Percentiles rank a stretch among this genome's conserved stretches.
These are phyloP conservation scores for Chaetomiaceae sp. DNA, from an alignment of 2,329 filamentous ascomycete genomes.

Conservation along the genomic window DNA sequence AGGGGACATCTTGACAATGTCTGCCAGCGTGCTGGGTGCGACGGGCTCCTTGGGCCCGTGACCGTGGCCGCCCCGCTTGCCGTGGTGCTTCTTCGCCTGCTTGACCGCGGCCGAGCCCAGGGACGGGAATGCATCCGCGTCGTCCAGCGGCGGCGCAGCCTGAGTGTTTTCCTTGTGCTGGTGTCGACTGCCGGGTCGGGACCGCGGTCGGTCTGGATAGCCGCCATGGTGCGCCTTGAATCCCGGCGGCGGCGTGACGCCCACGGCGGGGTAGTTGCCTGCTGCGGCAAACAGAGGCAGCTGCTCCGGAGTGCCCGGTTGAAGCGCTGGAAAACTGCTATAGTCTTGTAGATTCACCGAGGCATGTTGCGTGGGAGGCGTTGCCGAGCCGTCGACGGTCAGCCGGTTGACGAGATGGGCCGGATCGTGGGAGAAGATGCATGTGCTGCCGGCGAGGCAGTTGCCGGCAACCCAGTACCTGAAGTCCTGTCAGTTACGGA, in stretches of 20 bases:
- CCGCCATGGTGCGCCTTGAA: slow-evolving; percentile 56
- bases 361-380: slow-evolving; percentile 56
- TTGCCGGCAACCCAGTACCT: slow-evolving; percentile 96
- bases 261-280: slow-evolving; percentile 47
- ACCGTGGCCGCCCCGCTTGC: slow-evolving; percentile 79
- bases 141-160: slow-evolving; percentile 73
- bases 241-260: slow-evolving; percentile 61
- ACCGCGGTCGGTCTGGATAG: slow-evolving; percentile 61
- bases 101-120: slow-evolving; percentile 71
- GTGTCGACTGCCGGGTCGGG: slow-evolving; percentile 78
- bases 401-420: slow-evolving; percentile 78
- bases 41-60: slow-evolving; percentile 63
- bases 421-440: slow-evolving; percentile 96
- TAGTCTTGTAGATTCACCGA: slow-evolving; percentile 77
- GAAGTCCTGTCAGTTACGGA: slow-evolving; percentile 6
- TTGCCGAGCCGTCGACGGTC: slow-evolving; percentile 61
- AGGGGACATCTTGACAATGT: slow-evolving; percentile 92
- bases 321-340: slow-evolving; percentile 75
- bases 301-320: slow-evolving; percentile 53
- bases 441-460: slow-evolving; percentile 87
- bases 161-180: slow-evolving; percentile 58
- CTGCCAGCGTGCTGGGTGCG: slow-evolving; percentile 72
- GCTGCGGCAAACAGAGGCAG: slow-evolving; percentile 46
- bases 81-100: slow-evolving; percentile 83
- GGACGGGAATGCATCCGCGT: slow-evolving; percentile 91